Conservation (phyloP, 345 rosid species). For the Bruguiera parviflora region DNA sequence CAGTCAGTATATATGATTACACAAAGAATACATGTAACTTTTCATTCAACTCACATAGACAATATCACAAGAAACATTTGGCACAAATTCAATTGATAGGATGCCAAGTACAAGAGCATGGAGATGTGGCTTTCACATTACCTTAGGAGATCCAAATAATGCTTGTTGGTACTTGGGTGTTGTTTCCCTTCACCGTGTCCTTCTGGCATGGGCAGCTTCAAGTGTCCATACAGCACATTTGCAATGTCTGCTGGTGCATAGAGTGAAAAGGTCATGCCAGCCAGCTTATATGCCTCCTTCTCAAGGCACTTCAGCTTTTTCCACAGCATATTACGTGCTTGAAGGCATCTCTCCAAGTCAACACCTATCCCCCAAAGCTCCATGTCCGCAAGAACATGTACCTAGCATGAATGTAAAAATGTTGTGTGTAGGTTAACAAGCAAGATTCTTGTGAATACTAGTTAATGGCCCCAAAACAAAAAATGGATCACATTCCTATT, state of each 20-base stretch:
- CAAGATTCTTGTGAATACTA: background rate
- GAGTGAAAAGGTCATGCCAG: constrained; percentile 83
- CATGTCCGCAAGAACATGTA: constrained; percentile 90
- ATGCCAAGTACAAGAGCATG: background rate
- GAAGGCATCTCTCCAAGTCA: constrained; percentile 82
- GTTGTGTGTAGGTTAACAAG: constrained; percentile 5
- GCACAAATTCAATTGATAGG: background rate
- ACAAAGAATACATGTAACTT: background rate
- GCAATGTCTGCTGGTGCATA: constrained; percentile 84
- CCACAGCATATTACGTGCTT: constrained; percentile 60
- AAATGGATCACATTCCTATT: background rate
- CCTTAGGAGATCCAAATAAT: constrained; percentile 82
- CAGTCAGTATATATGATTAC: background rate
- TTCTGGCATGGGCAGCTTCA: constrained; percentile 78
- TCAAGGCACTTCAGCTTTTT: constrained; percentile 72
- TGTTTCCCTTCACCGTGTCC: constrained; percentile 61
- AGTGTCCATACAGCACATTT: constrained; percentile 69
- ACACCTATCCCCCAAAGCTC: constrained; percentile 94
- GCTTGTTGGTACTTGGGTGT: constrained; percentile 92
- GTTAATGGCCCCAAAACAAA: constrained; percentile 5
- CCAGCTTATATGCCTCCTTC: constrained; percentile 76
- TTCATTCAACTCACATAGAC: background rate
- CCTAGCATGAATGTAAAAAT: constrained; percentile 41
- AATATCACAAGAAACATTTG: background rate
- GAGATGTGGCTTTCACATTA: constrained; percentile 20